Evolutionary conservation across 495 filamentous ascomycete genomes (phyloP), one percentile per base, ranked within the genome.

Genomic region (Podospora pseudopauciseta): DNA sequence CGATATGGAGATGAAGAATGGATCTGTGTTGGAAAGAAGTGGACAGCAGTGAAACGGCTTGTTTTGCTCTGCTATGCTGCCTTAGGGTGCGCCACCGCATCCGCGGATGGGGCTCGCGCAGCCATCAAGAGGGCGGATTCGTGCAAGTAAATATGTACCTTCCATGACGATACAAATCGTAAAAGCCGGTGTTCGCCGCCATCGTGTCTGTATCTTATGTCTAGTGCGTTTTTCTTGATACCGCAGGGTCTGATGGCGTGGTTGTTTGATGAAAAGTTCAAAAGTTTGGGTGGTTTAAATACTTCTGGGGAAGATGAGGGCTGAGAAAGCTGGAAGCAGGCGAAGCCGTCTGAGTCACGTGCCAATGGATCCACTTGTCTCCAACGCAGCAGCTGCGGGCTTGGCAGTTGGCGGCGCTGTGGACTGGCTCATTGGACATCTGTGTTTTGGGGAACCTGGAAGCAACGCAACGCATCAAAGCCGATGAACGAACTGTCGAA

Each of bases 161-260:
- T 88, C 92, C 95, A 82, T 93, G 91, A 72, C 94, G 92, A 79
- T 99, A 99, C 70, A 99, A 87, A 86, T 99, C 95, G 78, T 97
- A 98, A 81, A 91, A 97, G 68, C 86, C 83, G 70, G 68, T 76
- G n/a, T 65, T 70, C 62, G 63, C 72, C 62, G 77, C 75, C 78
- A 80, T 80, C 44, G n/a, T 79, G 62, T 34, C 59, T 44, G 27
- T 26, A 62, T 57, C 20, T 64, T 28, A 71, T 64, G 65, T 63
- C 19, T 49, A 49, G 39, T 16, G 9, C 20, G 20, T 2, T 53
- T n/a, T 67, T 19, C 39, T 39, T 49, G 63, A 58, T 56, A 49
- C 39, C 39, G 39, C 39, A 49, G 39, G 7, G 7, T 49, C 39
- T 16, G 39, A 55, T n/a, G 27, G 59, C 30, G 30, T 7, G 0